A percentile compares a stretch with the other conserved stretches of the same genome.
Conservation (phyloP, 768 basidiomycete species). For the Hygrophorus pudorinus region DNA sequence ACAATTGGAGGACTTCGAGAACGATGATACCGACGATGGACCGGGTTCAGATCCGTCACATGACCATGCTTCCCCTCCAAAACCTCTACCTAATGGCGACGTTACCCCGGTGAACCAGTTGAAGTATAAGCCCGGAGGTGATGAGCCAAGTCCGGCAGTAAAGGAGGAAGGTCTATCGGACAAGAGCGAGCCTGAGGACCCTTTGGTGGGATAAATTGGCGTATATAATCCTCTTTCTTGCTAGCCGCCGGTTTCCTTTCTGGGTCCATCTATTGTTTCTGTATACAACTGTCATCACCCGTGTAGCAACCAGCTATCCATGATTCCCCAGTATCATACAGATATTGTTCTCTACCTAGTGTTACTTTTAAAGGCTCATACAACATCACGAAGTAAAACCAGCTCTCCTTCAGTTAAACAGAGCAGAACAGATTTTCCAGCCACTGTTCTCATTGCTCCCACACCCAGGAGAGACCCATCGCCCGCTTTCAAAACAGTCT, state of each 20-base stretch:
- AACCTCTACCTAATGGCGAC: constrained; percentile 37
- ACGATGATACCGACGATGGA: constrained; percentile 31
- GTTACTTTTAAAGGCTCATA: constrained; percentile 2
- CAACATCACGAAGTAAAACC: constrained; percentile 34
- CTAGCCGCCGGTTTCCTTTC: constrained; percentile 1
- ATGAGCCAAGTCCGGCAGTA: constrained; percentile 42
- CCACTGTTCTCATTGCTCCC: constrained; percentile 32
- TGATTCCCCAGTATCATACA: background rate
- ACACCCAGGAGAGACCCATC: constrained; percentile 76
- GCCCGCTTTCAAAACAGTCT: constrained; percentile 70
- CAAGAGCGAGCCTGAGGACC: constrained; percentile 54
- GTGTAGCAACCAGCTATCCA: background rate
- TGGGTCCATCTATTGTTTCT: background rate
- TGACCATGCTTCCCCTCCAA: constrained; percentile 33
- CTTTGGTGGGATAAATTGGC: constrained; percentile 21
- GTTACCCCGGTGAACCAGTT: constrained; percentile 39
- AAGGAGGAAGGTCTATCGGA: constrained; percentile 59
- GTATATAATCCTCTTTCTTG: background rate
- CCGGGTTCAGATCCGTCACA: constrained; percentile 16
- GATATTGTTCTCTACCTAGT: background rate
- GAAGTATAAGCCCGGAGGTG: constrained; percentile 39
- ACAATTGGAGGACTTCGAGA: constrained; percentile 54
- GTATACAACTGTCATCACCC: too few species aligned
- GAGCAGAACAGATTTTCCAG: constrained; percentile 34
- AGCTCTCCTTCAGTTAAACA: constrained; percentile 75